phyloP scores from a whole-genome alignment of 495 filamentous ascomycete species.

The Penicillium ochrochloron region DNA sequence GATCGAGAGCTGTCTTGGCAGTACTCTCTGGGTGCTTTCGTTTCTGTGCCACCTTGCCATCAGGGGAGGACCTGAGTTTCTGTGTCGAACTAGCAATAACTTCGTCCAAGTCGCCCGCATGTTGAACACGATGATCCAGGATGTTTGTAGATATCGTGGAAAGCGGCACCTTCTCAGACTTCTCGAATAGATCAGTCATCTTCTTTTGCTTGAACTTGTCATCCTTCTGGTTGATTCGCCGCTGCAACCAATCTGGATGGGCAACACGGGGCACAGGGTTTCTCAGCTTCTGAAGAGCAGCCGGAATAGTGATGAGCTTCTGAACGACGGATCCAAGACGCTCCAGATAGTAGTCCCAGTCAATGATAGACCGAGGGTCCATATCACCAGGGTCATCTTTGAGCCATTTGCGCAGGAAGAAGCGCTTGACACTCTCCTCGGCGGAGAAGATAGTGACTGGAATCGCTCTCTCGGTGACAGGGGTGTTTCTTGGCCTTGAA shows the following conservation, averaged over 20 bases:
- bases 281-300: slow-evolving; percentile 89
- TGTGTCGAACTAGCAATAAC: slow-evolving; percentile 69
- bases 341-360: slow-evolving; percentile 97
- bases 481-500: slow-evolving; percentile 79
- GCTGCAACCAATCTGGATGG: slow-evolving; percentile 96
- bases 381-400: slow-evolving; percentile 92
- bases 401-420: slow-evolving; percentile 93
- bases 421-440: slow-evolving; percentile 81
- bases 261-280: slow-evolving; percentile 93
- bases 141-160: slow-evolving; percentile 74
- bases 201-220: slow-evolving; percentile 98
- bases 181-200: slow-evolving; percentile 90
- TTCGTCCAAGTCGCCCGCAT: slow-evolving; percentile 79
- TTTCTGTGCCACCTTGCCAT: slow-evolving; percentile 72
- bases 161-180: slow-evolving; percentile 74
- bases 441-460: slow-evolving; percentile 98
- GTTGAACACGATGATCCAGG: slow-evolving; percentile 59
- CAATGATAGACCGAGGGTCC: slow-evolving; percentile 85
- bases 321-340: slow-evolving; percentile 95
- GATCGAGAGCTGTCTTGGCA: slow-evolving; percentile 66
- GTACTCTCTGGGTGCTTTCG: slow-evolving; percentile 77
- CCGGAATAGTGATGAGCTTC: slow-evolving; percentile 98
- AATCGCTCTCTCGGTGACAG: slow-evolving; percentile 92
- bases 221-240: slow-evolving; percentile 90
- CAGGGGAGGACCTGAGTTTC: slow-evolving; percentile 71